These are phyloP conservation scores for Ogataea nakhonphanomensis DNA, from an alignment of 805 yeast genomes.

Conservation along the genomic window DNA sequence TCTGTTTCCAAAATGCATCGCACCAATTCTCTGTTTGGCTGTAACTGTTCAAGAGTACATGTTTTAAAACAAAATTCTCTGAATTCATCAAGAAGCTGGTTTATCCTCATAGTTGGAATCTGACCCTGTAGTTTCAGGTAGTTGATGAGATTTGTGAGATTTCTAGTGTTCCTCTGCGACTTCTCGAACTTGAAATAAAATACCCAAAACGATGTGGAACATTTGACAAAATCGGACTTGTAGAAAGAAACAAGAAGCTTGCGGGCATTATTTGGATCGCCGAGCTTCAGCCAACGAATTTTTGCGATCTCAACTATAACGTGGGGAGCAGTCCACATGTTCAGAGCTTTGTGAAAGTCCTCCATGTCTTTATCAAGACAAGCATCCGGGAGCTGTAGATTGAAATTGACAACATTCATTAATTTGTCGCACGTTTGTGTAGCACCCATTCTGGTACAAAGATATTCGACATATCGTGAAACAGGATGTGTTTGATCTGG, in stretches of 20 bases:
- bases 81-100: conserved; percentile 38
- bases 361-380: conserved; percentile 15
- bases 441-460: conserved; percentile 12
- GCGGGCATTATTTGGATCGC: conserved; percentile 23
- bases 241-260: conserved; percentile 25
- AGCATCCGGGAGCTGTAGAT: neutral
- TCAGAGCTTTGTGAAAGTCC: conserved; percentile 16
- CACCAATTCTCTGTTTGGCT: conserved; percentile 23
- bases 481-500: conserved; percentile 18
- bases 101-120: conserved; percentile 47
- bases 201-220: conserved; percentile 53
- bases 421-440: conserved; percentile 12
- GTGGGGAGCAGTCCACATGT: conserved; percentile 25
- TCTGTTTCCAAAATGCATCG: conserved; percentile 31
- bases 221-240: conserved; percentile 33
- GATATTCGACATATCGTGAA: conserved; percentile 15
- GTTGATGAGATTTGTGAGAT: conserved; percentile 43
- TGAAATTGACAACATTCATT: conserved; percentile 14
- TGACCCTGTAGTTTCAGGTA: conserved; percentile 43
- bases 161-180: conserved; percentile 39
- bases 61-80: conserved; percentile 35
- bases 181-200: conserved; percentile 54
- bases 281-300: conserved; percentile 23
- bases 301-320: conserved; percentile 29
- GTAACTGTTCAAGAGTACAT: conserved; percentile 22